Evolutionary conservation across 768 basidiomycete species (phyloP), one percentile per base, ranked within the genome.

Genomic region (Mycena belliarum): DNA sequence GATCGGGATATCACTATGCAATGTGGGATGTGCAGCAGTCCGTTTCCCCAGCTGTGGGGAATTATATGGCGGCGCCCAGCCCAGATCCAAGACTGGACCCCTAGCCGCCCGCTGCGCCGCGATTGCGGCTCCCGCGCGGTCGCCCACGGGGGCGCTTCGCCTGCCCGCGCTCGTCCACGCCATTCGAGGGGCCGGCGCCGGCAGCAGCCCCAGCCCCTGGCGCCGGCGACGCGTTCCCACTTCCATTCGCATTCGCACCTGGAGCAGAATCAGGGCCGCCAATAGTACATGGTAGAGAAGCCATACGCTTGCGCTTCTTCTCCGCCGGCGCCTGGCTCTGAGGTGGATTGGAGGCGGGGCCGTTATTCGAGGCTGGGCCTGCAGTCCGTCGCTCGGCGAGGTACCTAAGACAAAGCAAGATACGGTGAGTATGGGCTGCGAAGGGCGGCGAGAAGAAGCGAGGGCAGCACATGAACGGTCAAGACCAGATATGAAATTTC

Each of bases 111-210:
- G 52, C 53, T 23, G 52, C 52, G 35, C 43, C 49, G n/a, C 70
- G 71, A 59, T 87, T 88, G 70, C 86, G 88, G 68, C 87, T 89
- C 2, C 88, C 88, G 65, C 85, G 86, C 32, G 87, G 87, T 10
- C 87, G 73, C 25, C 87, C 87, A 41, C 87, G 75, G 0, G 87
- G 84, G 15, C 86, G 71, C 60, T 87, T 88, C 8, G 67, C 68
- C 16, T 65, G 57, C 11, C 53, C 63, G 25, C 61, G 62, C 21
- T 65, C 69, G 16, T 58, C 37, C 10, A 35, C 66, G 15, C 73
- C 74, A 21, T 64, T 35, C 10, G 35, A n/a, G n/a, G n/a, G n/a
- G n/a, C n/a, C 35, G n/a, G 38, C 38, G 7, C 38, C 38, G n/a
- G 38, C n/a, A n/a, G 11, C 21, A n/a, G 10, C 21, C 20, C 21